These are phyloP conservation scores for Rhizopogon salebrosus DNA, from an alignment of 768 basidiomycete species.

Conservation along the genomic window DNA sequence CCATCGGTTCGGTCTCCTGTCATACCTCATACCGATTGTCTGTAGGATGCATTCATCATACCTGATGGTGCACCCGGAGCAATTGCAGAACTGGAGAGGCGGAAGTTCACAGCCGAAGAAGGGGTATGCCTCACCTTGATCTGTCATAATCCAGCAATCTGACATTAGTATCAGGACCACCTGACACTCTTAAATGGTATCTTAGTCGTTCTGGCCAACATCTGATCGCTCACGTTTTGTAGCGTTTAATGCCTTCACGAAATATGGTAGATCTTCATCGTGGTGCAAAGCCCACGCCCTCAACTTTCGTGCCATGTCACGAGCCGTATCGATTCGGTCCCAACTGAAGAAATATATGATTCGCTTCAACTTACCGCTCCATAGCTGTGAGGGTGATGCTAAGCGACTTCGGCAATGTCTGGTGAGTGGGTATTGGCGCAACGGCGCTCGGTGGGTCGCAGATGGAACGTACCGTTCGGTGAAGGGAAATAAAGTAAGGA, in stretches of 20 bases:
- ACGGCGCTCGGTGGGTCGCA: constrained; percentile 84
- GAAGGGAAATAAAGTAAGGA: constrained; percentile 72
- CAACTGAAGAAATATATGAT: constrained; percentile 95
- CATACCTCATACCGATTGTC: constrained; percentile 2
- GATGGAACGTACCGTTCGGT: constrained; percentile 94
- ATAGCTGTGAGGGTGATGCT: constrained; percentile 88
- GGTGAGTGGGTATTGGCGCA: constrained; percentile 90
- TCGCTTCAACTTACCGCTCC: constrained; percentile 74
- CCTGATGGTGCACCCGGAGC: constrained; percentile 83
- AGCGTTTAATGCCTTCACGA: constrained; percentile 93
- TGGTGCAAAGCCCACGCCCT: constrained; percentile 94
- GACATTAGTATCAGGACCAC: constrained; percentile 63
- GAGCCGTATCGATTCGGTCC: constrained; percentile 90
- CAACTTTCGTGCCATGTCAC: constrained; percentile 90
- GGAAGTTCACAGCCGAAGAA: constrained; percentile 98
- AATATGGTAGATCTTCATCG: constrained; percentile 74
- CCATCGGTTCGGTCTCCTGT: neutral
- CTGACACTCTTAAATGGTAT: constrained; percentile 90
- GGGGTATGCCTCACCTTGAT: constrained; percentile 52
- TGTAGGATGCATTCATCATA: constrained; percentile 84
- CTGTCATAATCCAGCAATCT: constrained; percentile 1
- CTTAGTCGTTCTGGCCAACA: neutral
- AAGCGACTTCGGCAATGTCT: constrained; percentile 82
- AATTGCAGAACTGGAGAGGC: constrained; percentile 82
- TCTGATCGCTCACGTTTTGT: neutral